Evolutionary conservation across 352 stramenopile species (phyloP), one percentile per base, ranked within the genome.

Genomic region (Phytophthora melonis): DNA sequence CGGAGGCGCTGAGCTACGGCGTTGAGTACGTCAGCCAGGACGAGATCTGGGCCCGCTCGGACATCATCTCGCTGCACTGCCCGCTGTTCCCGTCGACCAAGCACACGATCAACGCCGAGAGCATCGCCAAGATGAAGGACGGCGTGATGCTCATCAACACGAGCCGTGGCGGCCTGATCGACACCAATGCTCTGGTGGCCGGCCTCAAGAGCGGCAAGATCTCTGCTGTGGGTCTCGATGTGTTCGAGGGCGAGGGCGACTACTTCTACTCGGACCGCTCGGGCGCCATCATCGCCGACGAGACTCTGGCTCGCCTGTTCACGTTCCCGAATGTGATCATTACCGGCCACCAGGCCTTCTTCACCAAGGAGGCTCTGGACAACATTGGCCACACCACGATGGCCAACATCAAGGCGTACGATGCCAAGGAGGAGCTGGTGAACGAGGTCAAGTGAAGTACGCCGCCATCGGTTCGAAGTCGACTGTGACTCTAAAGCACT

Each of bases 141-240:
- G 80, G 86, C 16, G 90, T 97, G 3, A 89, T 96, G 69, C 71
- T 98, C 11, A 97, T 98, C 71, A 98, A 98, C 73, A 97, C 91
- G 13, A 93, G 86, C 27, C 91, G 92, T 62, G 93, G 94, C 57
- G 91, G 88, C 16, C 72, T 98, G 7, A 88, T 98, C 41, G 87
- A 97, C 68, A 97, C 91, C 16, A 83, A 81, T 11, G 87, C 90
- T 6, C 73, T 98, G 0, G 82, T 98, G 25, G 69, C 86, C 49
- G 91, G 86, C 14, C 81, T 98, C 39, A 89, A 97, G 71, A 80
- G 77, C 13, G 79, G 88, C 53, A 91, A 96, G 58, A 91, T 98
- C 50, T 81, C 81, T 18, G 70, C 83, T 8, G 84, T 90, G 0
- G 94, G 92, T 49, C 78, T 98, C 0, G 94, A 98, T 58, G 94